Evolutionary conservation across 129 eudicot species (phyloP), one percentile per base, ranked within the genome.

Genomic region (Lactuca saligna): DNA sequence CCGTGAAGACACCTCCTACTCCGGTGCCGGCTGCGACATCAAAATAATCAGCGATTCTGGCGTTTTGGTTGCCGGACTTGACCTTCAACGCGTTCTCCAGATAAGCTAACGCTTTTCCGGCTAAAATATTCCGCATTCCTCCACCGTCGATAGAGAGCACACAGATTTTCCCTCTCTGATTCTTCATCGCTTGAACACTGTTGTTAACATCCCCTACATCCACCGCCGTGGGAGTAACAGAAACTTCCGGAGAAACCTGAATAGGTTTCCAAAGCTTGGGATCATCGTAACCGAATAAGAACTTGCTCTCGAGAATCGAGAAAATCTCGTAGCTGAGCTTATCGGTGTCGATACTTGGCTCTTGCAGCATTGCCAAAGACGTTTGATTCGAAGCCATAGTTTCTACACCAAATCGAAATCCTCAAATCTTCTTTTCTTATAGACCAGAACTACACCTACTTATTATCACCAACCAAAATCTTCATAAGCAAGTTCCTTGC

Each of bases 291-390:
- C 96, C 96, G 77, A 92, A 92, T 3, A 92, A 61, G 16, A 88
- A 92, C 71, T 92, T 92, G 79, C 80, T 82, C 54, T 92, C 98
- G 10, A 92, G 80, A 14, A 88, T 88, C 0, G 98, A 92, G 66
- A 92, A 92, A 8, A 92, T 92, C 71, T 88, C 98, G 80, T 88
- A 92, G 73, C 95, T 92, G 7, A 91, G 82, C 80, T 91, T 91
- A 59, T 88, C 88, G 8, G 95, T 74, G 14, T 91, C 96, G 59
- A 92, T 76, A 53, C 80, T 76, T 4, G 75, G 80, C 16, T 76
- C 80, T 5, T 76, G 70, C 68, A 76, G 39, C 65, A 69, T 39
- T 31, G 17, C 70, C 57, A 50, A 10, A 8, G 74, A 75, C 17
- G 57, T 59, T 12, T 61, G 65, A 76, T 62, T 61, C 2, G 75